phyloP scores from a whole-genome alignment of 768 basidiomycete genomes.

The Nevesoporus exiguus region DNA sequence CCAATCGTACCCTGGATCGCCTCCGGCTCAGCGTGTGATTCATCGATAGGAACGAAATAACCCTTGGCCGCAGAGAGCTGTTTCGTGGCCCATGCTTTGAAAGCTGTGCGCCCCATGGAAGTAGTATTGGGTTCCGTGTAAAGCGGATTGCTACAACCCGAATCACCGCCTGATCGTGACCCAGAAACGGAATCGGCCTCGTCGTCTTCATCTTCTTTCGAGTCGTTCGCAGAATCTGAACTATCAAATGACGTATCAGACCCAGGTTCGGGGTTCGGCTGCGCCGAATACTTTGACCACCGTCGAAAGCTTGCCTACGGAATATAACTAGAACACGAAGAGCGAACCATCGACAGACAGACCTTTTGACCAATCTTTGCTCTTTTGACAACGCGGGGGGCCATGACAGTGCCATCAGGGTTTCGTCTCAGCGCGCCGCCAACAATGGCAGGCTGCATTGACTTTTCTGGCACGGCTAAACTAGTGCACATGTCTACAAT shows the following conservation, averaged over 20 bases:
- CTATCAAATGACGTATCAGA: conserved; percentile 72
- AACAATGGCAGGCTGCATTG: conserved; percentile 29
- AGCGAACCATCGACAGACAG: conserved; percentile 17
- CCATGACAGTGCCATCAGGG: conserved; percentile 54
- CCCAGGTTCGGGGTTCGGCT: conserved; percentile 30
- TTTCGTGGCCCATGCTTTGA: conserved; percentile 88
- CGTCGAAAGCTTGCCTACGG: conserved; percentile 41
- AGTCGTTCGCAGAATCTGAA: conserved; percentile 71
- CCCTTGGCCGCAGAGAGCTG: conserved; percentile 59
- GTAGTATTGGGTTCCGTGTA: conserved; percentile 17
- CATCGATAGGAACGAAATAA: conserved; percentile 24
- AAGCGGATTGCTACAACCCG: conserved; percentile 16
- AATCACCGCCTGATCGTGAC: conserved; percentile 18
- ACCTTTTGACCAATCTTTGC: conserved; percentile 47
- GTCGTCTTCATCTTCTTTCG: conserved; percentile 28
- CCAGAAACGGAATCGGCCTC: conserved; percentile 12
- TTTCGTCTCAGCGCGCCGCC: conserved; percentile 69
- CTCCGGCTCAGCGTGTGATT: conserved; percentile 16
- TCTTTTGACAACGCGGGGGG: conserved; percentile 45
- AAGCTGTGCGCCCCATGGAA: conserved; percentile 46
- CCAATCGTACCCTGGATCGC: neutral
- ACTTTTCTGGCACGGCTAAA: conserved; percentile 12
- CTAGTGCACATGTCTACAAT: conserved; percentile 16
- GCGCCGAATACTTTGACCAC: conserved; percentile 44
- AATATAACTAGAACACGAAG: conserved; percentile 1